A percentile compares a stretch with the other conserved stretches of the same genome.
Evolutionary conservation across 2,329 filamentous ascomycete species (phyloP).

Genomic region (Alternaria gansuensis): DNA sequence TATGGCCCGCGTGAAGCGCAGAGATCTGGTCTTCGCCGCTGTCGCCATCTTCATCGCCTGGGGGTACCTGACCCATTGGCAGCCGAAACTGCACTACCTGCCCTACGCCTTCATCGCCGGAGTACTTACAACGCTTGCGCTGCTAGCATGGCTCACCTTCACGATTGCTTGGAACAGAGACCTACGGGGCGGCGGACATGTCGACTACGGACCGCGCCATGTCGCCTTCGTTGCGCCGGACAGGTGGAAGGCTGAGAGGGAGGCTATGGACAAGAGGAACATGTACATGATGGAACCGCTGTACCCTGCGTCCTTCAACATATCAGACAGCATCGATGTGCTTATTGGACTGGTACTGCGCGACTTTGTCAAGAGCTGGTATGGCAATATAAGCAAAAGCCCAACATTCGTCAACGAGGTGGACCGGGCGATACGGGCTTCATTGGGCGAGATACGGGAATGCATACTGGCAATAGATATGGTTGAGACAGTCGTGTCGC

Average conservation of each 20-base stretch:
- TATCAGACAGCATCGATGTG: slow-evolving; percentile 82
- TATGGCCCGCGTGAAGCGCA: slow-evolving; percentile 77
- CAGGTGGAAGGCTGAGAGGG: slow-evolving; percentile 75
- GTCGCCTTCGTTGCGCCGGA: slow-evolving; percentile 68
- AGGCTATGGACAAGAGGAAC: slow-evolving; percentile 70
- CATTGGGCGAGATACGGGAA: slow-evolving; percentile 75
- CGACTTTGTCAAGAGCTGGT: slow-evolving; percentile 91
- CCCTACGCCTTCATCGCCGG: slow-evolving; percentile 85
- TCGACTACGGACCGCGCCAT: slow-evolving; percentile 53
- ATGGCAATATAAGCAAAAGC: slow-evolving; percentile 81
- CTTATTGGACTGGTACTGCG: slow-evolving; percentile 78
- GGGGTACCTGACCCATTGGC: slow-evolving; percentile 84
- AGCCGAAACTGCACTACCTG: slow-evolving; percentile 82
- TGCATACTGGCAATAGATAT: slow-evolving; percentile 79
- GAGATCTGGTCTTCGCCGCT: slow-evolving; percentile 72
- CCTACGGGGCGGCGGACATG: slow-evolving; percentile 51
- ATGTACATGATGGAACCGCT: slow-evolving; percentile 73
- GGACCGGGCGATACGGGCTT: slow-evolving; percentile 78
- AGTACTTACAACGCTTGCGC: slow-evolving; percentile 63
- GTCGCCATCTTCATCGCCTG: slow-evolving; percentile 82
- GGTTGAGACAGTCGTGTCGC: slow-evolving; percentile 81
- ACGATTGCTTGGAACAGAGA: slow-evolving; percentile 64
- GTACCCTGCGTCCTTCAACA: slow-evolving; percentile 76
- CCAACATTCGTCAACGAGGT: slow-evolving; percentile 85
- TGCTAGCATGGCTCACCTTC: slow-evolving; percentile 67